These are phyloP conservation scores for Cyathus striatus DNA, from an alignment of 768 basidiomycete species.

Conservation along the genomic window DNA sequence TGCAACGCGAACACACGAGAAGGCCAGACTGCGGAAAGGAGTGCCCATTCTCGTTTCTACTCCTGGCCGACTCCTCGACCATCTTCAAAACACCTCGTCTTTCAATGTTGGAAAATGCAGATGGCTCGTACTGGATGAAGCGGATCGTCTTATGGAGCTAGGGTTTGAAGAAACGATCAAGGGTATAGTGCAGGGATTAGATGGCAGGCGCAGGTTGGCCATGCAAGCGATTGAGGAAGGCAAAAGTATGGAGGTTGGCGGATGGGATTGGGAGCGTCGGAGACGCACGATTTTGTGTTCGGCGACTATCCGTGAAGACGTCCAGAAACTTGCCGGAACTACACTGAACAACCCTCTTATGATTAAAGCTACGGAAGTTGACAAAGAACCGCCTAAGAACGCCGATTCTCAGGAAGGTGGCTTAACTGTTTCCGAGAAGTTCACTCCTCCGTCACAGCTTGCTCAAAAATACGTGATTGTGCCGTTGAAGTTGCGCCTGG, in stretches of 20 bases:
- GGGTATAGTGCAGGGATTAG: conserved; percentile 83
- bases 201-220: conserved; percentile 76
- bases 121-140: conserved; percentile 96
- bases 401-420: conserved; percentile 8
- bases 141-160: conserved; percentile 95
- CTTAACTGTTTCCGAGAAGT: conserved; percentile 42
- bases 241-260: conserved; percentile 68
- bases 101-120: conserved; percentile 92
- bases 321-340: conserved; percentile 87
- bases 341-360: conserved; percentile 76
- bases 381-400: conserved; percentile 21
- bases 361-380: conserved; percentile 67
- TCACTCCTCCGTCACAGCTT: conserved; percentile 93
- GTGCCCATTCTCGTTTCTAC: conserved; percentile 94
- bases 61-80: conserved; percentile 91
- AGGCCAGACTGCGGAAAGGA: conserved; percentile 91
- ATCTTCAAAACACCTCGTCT: conserved; percentile 90
- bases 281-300: conserved; percentile 92
- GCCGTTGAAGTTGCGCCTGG: conserved; percentile 92
- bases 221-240: conserved; percentile 62
- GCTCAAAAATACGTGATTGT: conserved; percentile 86
- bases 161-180: conserved; percentile 95
- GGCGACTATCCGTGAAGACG: conserved; percentile 92
- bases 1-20: conserved; percentile 92
- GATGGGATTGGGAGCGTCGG: conserved; percentile 77